A percentile compares a stretch with the other conserved stretches of the same genome.
Evolutionary conservation across 2,329 filamentous ascomycete species (phyloP).

Genomic region (Fusarium stilboides): DNA sequence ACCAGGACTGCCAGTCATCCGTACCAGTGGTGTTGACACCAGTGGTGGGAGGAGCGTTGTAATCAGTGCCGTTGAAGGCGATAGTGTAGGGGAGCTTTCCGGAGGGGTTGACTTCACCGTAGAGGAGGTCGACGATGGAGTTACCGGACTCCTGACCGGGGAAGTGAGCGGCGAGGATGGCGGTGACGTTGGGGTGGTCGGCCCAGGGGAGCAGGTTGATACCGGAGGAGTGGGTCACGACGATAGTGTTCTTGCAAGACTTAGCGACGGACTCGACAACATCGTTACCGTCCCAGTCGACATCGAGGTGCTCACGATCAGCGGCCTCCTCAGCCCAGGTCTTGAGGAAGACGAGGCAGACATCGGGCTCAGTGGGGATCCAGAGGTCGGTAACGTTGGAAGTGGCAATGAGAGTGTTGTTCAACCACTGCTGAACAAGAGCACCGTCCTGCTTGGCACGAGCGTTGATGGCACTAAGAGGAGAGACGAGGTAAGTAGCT

Average conservation of each 20-base stretch:
- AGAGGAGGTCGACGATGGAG: conserved; percentile 77
- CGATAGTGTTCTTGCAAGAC: conserved; percentile 75
- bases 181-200: conserved; percentile 75
- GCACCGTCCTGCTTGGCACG: conserved; percentile 64
- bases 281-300: conserved; percentile 73
- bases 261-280: conserved; percentile 74
- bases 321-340: conserved; percentile 77
- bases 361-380: conserved; percentile 68
- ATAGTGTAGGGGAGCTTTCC: conserved; percentile 82
- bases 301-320: conserved; percentile 67
- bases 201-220: conserved; percentile 78
- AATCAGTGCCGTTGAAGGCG: conserved; percentile 67
- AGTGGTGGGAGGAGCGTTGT: conserved; percentile 60
- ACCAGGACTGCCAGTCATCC: conserved; percentile 64
- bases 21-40: conserved; percentile 55
- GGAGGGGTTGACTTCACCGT: conserved; percentile 76
- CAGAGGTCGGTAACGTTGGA: conserved; percentile 62
- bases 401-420: conserved; percentile 61
- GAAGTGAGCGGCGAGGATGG: conserved; percentile 77
- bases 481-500: conserved; percentile 56
- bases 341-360: conserved; percentile 77
- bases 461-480: conserved; percentile 59
- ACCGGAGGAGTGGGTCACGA: conserved; percentile 79
- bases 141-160: conserved; percentile 80
- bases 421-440: conserved; percentile 62